A percentile compares a stretch with the other conserved stretches of the same genome.
Conservation (phyloP, 352 stramenopile genomes). For the Phytophthora tubulina region DNA sequence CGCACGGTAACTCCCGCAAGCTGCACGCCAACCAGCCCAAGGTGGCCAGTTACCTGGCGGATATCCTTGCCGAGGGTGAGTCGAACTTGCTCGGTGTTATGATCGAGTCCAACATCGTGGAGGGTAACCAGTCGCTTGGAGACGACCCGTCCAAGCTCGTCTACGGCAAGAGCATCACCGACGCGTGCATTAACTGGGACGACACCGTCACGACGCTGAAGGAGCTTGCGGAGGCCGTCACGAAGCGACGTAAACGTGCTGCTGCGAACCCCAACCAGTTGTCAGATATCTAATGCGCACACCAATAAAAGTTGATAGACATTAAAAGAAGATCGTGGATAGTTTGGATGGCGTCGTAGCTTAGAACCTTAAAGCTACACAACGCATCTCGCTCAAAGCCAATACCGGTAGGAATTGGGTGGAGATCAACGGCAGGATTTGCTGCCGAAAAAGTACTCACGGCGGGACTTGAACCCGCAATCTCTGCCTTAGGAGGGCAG, state of each 20-base stretch:
- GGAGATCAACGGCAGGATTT: background rate
- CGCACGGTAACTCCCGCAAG: slow-evolving; percentile 90
- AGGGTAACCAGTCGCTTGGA: slow-evolving; percentile 86
- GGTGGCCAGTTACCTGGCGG: slow-evolving; percentile 73
- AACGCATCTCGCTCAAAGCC: no score
- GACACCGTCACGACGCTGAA: slow-evolving; percentile 76
- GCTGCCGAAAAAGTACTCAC: slow-evolving; percentile 52
- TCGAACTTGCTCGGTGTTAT: slow-evolving; percentile 84
- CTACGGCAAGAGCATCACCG: slow-evolving; percentile 90
- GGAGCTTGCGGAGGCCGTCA: slow-evolving; percentile 66
- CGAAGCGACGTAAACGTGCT: slow-evolving; percentile 50
- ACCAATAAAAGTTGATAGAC: slow-evolving; percentile 17
- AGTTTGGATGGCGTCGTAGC: no score
- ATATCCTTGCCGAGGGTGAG: slow-evolving; percentile 72
- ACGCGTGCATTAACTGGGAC: slow-evolving; percentile 88
- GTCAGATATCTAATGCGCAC: slow-evolving; percentile 25
- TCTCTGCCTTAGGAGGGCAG: slow-evolving; percentile 79
- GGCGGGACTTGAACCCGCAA: slow-evolving; percentile 79
- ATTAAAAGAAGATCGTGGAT: no score
- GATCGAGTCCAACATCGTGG: slow-evolving; percentile 90
- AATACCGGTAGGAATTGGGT: no score
- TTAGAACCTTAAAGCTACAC: no score
- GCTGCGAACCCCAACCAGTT: slow-evolving; percentile 35
- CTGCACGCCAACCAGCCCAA: slow-evolving; percentile 86
- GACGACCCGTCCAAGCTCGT: slow-evolving; percentile 74